Conservation (phyloP, 2,329 filamentous ascomycete species). For the Ophiostoma tasmaniense region DNA sequence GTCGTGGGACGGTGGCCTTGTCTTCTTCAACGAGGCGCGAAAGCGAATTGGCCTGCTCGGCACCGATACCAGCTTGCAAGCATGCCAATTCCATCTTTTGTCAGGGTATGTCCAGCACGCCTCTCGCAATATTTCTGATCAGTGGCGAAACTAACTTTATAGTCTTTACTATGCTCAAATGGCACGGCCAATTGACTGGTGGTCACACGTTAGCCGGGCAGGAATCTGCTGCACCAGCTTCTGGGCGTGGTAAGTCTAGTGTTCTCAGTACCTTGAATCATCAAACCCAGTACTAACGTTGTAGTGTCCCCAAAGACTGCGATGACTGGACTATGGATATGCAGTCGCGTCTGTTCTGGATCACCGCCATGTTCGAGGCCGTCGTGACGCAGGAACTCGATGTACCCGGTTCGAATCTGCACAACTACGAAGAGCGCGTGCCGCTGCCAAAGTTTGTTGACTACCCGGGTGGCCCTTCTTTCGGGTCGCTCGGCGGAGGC, state of each 20-base stretch:
- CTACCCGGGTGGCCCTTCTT: constrained; percentile 18
- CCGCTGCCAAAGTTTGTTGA: constrained; percentile 42
- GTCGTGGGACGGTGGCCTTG: constrained; percentile 30
- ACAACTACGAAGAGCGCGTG: constrained; percentile 42
- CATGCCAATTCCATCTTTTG: constrained; percentile 44
- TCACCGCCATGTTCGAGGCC: constrained; percentile 46
- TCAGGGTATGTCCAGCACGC: too few species aligned
- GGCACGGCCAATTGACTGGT: constrained; percentile 44
- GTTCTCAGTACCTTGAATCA: background rate
- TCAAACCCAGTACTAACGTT: background rate
- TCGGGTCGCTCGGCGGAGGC: constrained; percentile 6
- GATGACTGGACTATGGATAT: constrained; percentile 48
- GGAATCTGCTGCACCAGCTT: constrained; percentile 40
- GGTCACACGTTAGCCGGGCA: constrained; percentile 44
- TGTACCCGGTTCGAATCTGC: constrained; percentile 41
- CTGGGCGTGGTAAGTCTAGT: constrained; percentile 31
- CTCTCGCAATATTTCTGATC: too few species aligned
- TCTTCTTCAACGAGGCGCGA: constrained; percentile 47
- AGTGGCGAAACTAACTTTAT: background rate
- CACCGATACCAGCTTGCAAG: constrained; percentile 34
- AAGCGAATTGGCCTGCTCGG: constrained; percentile 35
- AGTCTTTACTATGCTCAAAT: constrained; percentile 37
- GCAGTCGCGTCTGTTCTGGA: constrained; percentile 48
- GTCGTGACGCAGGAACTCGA: constrained; percentile 47
- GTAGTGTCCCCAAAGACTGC: constrained; percentile 32